phyloP scores from a whole-genome alignment of 805 yeast genomes.

The Candida schatavii region DNA sequence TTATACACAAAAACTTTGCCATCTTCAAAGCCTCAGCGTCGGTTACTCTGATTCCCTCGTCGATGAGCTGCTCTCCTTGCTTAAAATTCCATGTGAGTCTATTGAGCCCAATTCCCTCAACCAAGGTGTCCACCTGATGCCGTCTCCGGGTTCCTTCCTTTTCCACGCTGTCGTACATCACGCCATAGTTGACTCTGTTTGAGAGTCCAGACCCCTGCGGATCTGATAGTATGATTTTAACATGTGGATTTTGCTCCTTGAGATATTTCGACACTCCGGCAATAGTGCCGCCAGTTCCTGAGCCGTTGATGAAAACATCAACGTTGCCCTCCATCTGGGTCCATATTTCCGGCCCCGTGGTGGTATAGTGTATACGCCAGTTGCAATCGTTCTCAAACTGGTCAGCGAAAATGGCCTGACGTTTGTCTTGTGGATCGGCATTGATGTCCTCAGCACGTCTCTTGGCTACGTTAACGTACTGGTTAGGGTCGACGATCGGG shows the following conservation, averaged over 20 bases:
- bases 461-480: slow-evolving; percentile 87
- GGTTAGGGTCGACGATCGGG: slow-evolving; percentile 88
- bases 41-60: slow-evolving; percentile 73
- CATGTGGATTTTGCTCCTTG: slow-evolving; percentile 52
- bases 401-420: slow-evolving; percentile 82
- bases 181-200: slow-evolving; percentile 83
- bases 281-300: slow-evolving; percentile 98
- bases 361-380: slow-evolving; percentile 77
- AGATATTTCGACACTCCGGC: slow-evolving; percentile 84
- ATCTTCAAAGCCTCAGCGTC: slow-evolving; percentile 81
- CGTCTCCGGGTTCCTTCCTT: slow-evolving; percentile 91
- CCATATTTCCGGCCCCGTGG: slow-evolving; percentile 95
- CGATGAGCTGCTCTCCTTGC: slow-evolving; percentile 67
- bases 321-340: slow-evolving; percentile 61
- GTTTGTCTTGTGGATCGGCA: slow-evolving; percentile 29
- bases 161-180: slow-evolving; percentile 88
- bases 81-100: slow-evolving; percentile 79
- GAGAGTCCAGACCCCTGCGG: slow-evolving; percentile 95
- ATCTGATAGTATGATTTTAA: slow-evolving; percentile 74
- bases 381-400: slow-evolving; percentile 93
- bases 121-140: slow-evolving; percentile 92
- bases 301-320: slow-evolving; percentile 83
- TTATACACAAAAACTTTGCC: slow-evolving; percentile 78
- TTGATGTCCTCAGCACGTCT: slow-evolving; percentile 55
- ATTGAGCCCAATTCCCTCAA: slow-evolving; percentile 92